A percentile compares a stretch with the other conserved stretches of the same genome.
Evolutionary conservation across 345 rosid genomes (phyloP).

Genomic region (Eucalyptus paniculata): DNA sequence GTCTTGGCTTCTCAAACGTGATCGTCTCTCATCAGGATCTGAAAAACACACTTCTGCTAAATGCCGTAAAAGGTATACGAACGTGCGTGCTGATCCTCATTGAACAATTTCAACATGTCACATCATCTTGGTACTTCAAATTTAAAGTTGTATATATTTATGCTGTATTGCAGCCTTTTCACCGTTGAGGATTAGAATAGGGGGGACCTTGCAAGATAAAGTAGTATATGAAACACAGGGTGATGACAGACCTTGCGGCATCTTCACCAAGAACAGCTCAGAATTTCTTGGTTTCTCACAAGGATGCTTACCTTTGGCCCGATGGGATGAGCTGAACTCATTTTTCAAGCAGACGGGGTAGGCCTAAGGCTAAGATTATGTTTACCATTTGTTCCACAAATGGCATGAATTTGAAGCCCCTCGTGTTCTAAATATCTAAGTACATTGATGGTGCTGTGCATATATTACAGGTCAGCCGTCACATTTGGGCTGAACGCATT

Average conservation of each 20-base stretch:
- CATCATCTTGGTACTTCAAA: neutral
- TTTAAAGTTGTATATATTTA: neutral
- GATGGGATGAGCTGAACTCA: slow-evolving; percentile 58
- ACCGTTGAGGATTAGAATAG: slow-evolving; percentile 61
- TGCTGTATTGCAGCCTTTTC: slow-evolving; percentile 37
- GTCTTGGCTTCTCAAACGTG: neutral
- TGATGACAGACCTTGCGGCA: slow-evolving; percentile 19
- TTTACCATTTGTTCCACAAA: neutral
- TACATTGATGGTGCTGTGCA: neutral
- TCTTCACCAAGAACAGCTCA: slow-evolving; percentile 28
- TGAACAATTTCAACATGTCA: neutral
- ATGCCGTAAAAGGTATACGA: slow-evolving; percentile 47
- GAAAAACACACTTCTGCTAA: slow-evolving; percentile 24
- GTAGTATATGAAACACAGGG: slow-evolving; percentile 32
- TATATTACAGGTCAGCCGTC: slow-evolving; percentile 13
- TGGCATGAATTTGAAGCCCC: neutral
- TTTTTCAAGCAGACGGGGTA: slow-evolving; percentile 51
- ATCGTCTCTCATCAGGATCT: slow-evolving; percentile 30
- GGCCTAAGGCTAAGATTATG: neutral
- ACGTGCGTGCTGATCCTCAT: neutral
- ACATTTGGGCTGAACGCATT: slow-evolving; percentile 36
- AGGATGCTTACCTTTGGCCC: slow-evolving; percentile 51
- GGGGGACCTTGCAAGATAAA: slow-evolving; percentile 66
- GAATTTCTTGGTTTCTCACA: slow-evolving; percentile 46
- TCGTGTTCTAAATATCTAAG: neutral